Conservation (phyloP, 2,329 filamentous ascomycete species). For the Beauveria brongniartii region DNA sequence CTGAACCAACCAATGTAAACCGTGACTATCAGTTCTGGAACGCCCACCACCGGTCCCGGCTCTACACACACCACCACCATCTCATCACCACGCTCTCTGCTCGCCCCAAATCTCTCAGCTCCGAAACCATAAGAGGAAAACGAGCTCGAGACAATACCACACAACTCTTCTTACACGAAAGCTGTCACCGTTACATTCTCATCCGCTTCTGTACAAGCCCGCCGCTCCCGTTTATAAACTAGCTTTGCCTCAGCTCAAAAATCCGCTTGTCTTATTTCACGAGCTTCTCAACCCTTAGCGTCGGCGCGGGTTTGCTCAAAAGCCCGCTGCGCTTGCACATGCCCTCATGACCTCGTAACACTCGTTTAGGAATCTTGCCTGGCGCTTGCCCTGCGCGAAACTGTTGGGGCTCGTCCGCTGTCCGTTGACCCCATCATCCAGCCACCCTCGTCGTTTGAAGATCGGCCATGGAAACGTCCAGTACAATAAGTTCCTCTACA, state of each 20-base stretch:
- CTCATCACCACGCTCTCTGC: not conserved
- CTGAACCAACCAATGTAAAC: too few relatives aligned
- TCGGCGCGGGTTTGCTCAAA: too few relatives aligned
- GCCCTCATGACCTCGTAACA: too few relatives aligned
- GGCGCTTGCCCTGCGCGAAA: too few relatives aligned
- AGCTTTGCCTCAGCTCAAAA: not conserved
- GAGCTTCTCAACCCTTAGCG: not conserved
- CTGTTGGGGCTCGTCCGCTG: too few relatives aligned
- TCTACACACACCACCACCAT: not conserved
- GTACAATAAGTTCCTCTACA: too few relatives aligned
- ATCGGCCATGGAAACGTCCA: too few relatives aligned
- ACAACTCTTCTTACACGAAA: not conserved
- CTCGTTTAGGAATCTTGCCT: too few relatives aligned
- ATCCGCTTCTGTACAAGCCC: not conserved
- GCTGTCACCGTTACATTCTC: not conserved
- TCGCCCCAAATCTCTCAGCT: conserved; percentile 6
- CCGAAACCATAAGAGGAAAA: not conserved
- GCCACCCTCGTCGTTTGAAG: too few relatives aligned
- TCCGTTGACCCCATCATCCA: too few relatives aligned
- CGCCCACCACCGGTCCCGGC: too few relatives aligned
- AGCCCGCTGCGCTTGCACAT: not conserved
- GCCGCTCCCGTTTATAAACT: not conserved
- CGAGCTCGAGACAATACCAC: not conserved
- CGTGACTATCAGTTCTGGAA: too few relatives aligned
- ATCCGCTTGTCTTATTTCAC: not conserved